Conservation (phyloP, 495 filamentous ascomycete genomes). For the Neurospora discreta region DNA sequence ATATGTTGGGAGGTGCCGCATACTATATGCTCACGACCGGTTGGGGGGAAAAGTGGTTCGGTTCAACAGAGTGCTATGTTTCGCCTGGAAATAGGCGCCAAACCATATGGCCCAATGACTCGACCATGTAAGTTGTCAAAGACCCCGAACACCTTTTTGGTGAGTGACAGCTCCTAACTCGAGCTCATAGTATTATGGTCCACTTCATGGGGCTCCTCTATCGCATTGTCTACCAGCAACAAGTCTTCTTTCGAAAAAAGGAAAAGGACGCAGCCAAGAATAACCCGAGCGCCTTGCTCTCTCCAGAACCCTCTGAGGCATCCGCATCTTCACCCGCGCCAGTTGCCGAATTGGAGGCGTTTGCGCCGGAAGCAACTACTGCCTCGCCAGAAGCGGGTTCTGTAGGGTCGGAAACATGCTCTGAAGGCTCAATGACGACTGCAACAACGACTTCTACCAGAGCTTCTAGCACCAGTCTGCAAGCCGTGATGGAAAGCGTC, state of each 20-base stretch:
- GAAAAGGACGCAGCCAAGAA: not conserved
- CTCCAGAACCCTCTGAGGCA: not conserved
- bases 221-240: not conserved
- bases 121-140: not conserved
- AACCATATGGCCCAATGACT: slow-evolving; percentile 1
- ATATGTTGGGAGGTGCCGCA: not conserved
- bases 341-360: not conserved
- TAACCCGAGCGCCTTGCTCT: not conserved
- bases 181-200: not conserved
- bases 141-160: not conserved
- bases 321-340: not conserved
- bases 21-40: slow-evolving; percentile 1
- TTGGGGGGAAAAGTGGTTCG: slow-evolving; percentile 3
- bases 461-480: not conserved
- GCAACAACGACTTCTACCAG: not conserved
- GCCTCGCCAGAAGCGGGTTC: not conserved
- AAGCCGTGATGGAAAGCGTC: not conserved
- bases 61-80: not conserved
- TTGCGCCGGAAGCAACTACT: not conserved
- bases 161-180: not conserved
- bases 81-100: not conserved
- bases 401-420: not conserved
- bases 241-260: not conserved
- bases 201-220: not conserved
- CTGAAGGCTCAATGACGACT: not conserved